Conservation (phyloP, 805 yeast genomes). For the Nakazawaea wickerhamii region DNA sequence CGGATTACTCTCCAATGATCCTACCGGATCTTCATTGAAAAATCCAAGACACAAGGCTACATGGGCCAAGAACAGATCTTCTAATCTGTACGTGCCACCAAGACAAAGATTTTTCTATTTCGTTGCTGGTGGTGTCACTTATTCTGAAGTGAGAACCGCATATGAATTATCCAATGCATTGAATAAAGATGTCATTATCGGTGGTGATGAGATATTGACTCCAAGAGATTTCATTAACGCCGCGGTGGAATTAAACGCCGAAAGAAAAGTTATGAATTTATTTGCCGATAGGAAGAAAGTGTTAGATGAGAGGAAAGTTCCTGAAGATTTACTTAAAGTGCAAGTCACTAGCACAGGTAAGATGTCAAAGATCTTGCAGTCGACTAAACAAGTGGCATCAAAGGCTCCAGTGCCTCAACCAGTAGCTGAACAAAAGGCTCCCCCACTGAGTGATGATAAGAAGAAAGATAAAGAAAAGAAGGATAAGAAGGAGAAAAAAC, state of each 20-base stretch:
- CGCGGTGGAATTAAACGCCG: constrained; percentile 29
- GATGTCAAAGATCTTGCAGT: constrained; percentile 12
- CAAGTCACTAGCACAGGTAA: constrained; percentile 15
- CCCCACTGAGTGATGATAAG: constrained; percentile 13
- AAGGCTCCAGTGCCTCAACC: constrained; percentile 19
- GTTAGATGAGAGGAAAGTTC: constrained; percentile 31
- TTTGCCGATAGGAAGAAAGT: constrained; percentile 27
- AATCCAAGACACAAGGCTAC: constrained; percentile 70
- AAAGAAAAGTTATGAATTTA: constrained; percentile 38
- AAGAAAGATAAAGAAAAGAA: constrained; percentile 14
- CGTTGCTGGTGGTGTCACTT: constrained; percentile 86
- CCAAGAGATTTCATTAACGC: constrained; percentile 38
- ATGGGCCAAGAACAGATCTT: constrained; percentile 50
- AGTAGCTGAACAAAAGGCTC: background rate
- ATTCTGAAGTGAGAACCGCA: constrained; percentile 71
- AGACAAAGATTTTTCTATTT: constrained; percentile 74
- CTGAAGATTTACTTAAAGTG: constrained; percentile 35
- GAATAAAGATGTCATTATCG: constrained; percentile 73
- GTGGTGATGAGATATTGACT: constrained; percentile 69
- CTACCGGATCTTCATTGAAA: constrained; percentile 46
- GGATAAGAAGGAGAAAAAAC: constrained; percentile 35
- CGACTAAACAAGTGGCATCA: constrained; percentile 17
- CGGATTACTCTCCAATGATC: constrained; percentile 18
- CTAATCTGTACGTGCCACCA: constrained; percentile 17
- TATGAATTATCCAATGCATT: constrained; percentile 60